Percentiles rank a stretch among this genome's conserved stretches.
Conservation (phyloP, 768 basidiomycete species). For the Suillus fuscotomentosus region DNA sequence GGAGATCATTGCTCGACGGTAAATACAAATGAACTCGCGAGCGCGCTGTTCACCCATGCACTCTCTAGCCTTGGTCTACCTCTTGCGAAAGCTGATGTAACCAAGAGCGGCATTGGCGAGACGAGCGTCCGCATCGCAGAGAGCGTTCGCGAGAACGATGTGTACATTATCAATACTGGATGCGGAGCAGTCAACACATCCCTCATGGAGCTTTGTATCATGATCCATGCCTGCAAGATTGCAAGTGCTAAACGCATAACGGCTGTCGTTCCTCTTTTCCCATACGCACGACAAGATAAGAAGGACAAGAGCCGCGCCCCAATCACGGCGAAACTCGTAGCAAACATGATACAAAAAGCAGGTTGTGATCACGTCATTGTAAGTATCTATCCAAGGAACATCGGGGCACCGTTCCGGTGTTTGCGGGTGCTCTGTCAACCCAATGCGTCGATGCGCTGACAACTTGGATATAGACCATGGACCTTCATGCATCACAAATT, state of each 20-base stretch:
- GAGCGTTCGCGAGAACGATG: slow-evolving; percentile 96
- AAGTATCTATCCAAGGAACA: slow-evolving; percentile 32
- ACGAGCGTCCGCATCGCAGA: slow-evolving; percentile 89
- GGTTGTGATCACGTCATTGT: slow-evolving; percentile 98
- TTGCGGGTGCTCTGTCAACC: not conserved
- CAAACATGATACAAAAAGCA: slow-evolving; percentile 93
- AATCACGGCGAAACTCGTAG: slow-evolving; percentile 96
- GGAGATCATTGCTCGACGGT: slow-evolving; percentile 92
- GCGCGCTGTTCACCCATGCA: slow-evolving; percentile 13
- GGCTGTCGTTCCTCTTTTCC: slow-evolving; percentile 96
- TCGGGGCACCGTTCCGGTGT: not conserved
- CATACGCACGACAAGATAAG: slow-evolving; percentile 97
- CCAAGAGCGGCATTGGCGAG: slow-evolving; percentile 88
- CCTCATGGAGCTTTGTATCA: slow-evolving; percentile 97
- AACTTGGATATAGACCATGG: slow-evolving; percentile 75
- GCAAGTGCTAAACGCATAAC: slow-evolving; percentile 98
- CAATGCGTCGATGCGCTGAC: slow-evolving; percentile 6
- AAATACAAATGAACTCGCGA: slow-evolving; percentile 23
- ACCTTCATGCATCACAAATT: slow-evolving; percentile 97
- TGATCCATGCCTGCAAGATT: slow-evolving; percentile 99
- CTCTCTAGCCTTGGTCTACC: slow-evolving; percentile 79
- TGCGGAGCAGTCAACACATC: slow-evolving; percentile 86
- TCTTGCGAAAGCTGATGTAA: slow-evolving; percentile 84
- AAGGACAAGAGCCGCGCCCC: slow-evolving; percentile 99
- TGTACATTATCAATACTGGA: slow-evolving; percentile 97